Evolutionary conservation across 345 rosid genomes (phyloP), one percentile per base, ranked within the genome.

Genomic region (Camelina laxa): DNA sequence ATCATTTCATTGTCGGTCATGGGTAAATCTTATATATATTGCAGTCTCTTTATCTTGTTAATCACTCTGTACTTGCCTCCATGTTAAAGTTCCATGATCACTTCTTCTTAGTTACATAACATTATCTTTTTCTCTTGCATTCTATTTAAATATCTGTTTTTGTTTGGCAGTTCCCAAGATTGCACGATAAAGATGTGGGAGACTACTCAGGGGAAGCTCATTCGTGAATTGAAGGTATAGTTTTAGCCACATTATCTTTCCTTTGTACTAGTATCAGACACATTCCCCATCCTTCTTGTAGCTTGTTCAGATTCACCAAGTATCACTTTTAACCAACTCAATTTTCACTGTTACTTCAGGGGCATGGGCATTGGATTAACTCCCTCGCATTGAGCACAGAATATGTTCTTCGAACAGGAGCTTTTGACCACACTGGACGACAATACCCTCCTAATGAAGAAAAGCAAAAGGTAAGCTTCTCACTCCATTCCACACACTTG

Each of bases 361-460:
- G 98, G 81, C 98, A 93, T 82, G 98, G 93, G 7, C 97, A 90
- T 84, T 92, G 98, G 98, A 91, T 94, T 53, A 94, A 94, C 73
- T 90, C 98, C 60, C 97, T 94, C 79, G 97, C 97, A 39, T 77
- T 91, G 77, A 94, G 97, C 87, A 94, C 97, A 0, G 98, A 91
- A 54, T 91, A 90, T 71, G 95, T 90, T 79, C 97, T 94, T 58
- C 89, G 96, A 5, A 91, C 97, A 41, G 97, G 97, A 76, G 98
- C 99, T 80, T 94, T 83, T 83, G 97, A 94, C 81, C 96, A 91
- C 83, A 90, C 91, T 65, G 89, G 99, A 41, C 89, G 85, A 81
- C 85, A 79, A 17, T 85, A 83, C 81, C 85, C 92, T 24, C 86
- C 88, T 12, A 75, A 89, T 6, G 97, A 91, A 78, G 96, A 94